Evolutionary conservation across 768 basidiomycete species (phyloP), one percentile per base, ranked within the genome.

Genomic region (Mrakia blollopis): DNA sequence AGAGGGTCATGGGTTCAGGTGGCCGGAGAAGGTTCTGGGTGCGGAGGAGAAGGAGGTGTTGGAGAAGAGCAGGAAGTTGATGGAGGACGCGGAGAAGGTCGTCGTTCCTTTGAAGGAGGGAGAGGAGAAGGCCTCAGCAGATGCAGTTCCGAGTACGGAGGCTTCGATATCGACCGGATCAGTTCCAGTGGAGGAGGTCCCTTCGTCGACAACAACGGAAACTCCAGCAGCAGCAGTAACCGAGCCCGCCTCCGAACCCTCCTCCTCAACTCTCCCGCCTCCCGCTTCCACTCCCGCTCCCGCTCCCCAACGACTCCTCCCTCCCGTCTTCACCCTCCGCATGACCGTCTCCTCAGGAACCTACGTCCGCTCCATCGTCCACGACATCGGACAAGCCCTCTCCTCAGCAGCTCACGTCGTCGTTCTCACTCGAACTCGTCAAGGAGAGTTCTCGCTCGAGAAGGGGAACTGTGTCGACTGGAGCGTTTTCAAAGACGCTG

Each of bases 271-370:
- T 5, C 44, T 72, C 18, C 23, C 25, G 54, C 60, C 78, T 39
- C 11, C 52, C 14, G n/a, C 39, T 7, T 63, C 65, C 8, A 79
- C 54, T 7, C n/a, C n/a, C n/a, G n/a, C n/a, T 39, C 11, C 52
- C 14, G n/a, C 39, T 7, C 35, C 35, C 72, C 71, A 25, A 79
- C 79, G 7, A 78, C 78, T 57, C 25, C 80, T 79, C 73, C 92
- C 95, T 1, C 87, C 90, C 0, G 91, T 91, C 30, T 97, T 98
- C 83, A 90, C 91, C 13, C 86, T 99, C 79, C 88, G 88, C 74
- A 96, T 99, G 94, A 91, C 87, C 79, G 97, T 98, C 9, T 95
- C 94, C 13, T 92, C 92, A 37, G 97, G 97, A 57, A 98, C 97
- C 21, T 99, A 99, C 81, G 95, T 99, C 73, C 91, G 97, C 70